Conservation (phyloP, 352 stramenopile genomes). For the Phytophthora meadii region DNA sequence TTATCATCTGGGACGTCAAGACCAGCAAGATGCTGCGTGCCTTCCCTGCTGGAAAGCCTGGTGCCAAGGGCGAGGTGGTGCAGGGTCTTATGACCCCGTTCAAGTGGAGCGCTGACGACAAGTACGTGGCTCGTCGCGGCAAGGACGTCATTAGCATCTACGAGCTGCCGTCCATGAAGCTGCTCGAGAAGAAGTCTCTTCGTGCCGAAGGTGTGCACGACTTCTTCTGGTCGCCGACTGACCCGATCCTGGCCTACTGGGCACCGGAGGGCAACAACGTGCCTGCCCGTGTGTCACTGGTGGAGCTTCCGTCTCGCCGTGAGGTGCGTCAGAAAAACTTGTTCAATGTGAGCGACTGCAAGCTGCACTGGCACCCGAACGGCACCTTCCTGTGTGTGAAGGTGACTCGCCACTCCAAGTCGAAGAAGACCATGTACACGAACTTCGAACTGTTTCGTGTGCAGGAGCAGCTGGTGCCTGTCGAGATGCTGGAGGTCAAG, state of each 20-base stretch:
- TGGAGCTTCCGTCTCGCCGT: slow-evolving; percentile 95
- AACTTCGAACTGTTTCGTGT: slow-evolving; percentile 99
- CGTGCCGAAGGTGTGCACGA: slow-evolving; percentile 95
- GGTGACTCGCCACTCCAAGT: slow-evolving; percentile 90
- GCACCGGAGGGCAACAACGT: slow-evolving; percentile 94
- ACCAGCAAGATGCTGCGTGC: slow-evolving; percentile 87
- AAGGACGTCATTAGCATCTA: slow-evolving; percentile 95
- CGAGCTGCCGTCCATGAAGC: slow-evolving; percentile 96
- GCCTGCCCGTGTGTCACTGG: slow-evolving; percentile 96
- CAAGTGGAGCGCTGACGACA: slow-evolving; percentile 97
- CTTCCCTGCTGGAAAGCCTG: slow-evolving; percentile 84
- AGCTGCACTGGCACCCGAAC: slow-evolving; percentile 97
- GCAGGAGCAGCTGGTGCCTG: slow-evolving; percentile 94
- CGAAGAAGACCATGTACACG: slow-evolving; percentile 99
- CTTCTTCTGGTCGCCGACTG: slow-evolving; percentile 98
- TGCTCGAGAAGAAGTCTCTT: slow-evolving; percentile 98
- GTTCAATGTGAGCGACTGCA: slow-evolving; percentile 96
- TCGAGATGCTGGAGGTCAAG: slow-evolving; percentile 99
- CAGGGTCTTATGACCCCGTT: slow-evolving; percentile 89
- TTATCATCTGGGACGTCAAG: slow-evolving; percentile 97
- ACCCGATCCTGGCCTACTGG: slow-evolving; percentile 97
- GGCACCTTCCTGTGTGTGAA: slow-evolving; percentile 94
- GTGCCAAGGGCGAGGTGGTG: slow-evolving; percentile 76
- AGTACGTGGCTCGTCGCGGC: slow-evolving; percentile 95
- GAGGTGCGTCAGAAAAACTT: slow-evolving; percentile 98